Conservation (phyloP, 371 early-diverging fungal genomes). For the Mortierella sp. region DNA sequence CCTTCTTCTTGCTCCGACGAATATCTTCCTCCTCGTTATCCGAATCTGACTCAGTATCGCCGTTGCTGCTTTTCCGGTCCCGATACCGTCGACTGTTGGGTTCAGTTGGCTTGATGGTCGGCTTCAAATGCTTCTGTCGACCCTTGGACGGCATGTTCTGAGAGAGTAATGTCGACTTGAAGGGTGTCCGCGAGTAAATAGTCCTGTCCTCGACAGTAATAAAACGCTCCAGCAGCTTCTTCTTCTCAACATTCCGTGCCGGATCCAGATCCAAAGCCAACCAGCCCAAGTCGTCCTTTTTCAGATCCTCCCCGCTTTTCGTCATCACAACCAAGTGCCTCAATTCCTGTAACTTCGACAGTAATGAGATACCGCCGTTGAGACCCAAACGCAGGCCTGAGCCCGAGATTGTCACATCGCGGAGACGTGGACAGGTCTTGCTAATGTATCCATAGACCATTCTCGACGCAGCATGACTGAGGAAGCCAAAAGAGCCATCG, state of each 20-base stretch:
- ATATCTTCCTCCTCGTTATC: background rate
- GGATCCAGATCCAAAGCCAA: constrained; percentile 4
- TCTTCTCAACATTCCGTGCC: background rate
- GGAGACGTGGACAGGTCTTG: constrained; percentile 4
- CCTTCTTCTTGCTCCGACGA: background rate
- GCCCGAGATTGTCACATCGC: background rate
- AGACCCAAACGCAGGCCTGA: background rate
- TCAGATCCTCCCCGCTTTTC: background rate
- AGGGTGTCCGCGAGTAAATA: background rate
- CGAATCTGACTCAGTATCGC: background rate
- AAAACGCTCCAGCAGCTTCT: background rate
- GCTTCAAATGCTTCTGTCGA: background rate
- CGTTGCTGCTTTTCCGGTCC: background rate
- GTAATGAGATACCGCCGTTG: background rate
- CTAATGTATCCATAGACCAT: background rate
- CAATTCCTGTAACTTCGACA: background rate
- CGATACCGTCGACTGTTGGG: background rate
- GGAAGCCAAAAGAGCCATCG: background rate
- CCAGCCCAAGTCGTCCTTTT: background rate
- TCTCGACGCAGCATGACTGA: background rate
- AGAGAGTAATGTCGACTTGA: background rate
- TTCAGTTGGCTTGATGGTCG: background rate
- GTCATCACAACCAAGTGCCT: background rate
- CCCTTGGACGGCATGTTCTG: background rate
- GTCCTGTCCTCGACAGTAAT: background rate